Evolutionary conservation across 2,329 filamentous ascomycete species (phyloP).

Genomic region (Emericellopsis atlantica): DNA sequence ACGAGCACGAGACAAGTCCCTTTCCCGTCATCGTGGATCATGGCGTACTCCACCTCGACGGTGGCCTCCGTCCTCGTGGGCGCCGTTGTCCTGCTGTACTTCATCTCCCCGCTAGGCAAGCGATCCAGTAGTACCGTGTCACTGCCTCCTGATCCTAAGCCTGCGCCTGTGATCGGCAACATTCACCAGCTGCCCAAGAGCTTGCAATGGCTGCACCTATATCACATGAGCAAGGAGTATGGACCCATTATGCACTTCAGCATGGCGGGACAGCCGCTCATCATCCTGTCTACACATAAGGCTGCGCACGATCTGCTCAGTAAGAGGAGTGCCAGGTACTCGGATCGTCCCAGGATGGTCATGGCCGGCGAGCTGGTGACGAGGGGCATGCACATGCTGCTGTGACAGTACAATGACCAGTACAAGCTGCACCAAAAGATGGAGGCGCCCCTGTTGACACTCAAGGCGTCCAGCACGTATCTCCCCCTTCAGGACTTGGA

Average conservation of each 20-base stretch:
- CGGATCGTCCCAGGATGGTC: conserved; percentile 22
- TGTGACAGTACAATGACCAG: conserved; percentile 26
- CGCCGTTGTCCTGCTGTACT: not conserved
- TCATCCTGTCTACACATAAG: conserved; percentile 9
- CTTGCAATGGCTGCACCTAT: conserved; percentile 20
- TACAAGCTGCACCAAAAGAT: conserved; percentile 24
- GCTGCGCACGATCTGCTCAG: conserved; percentile 10
- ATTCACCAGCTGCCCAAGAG: conserved; percentile 12
- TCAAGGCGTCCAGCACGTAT: conserved; percentile 18
- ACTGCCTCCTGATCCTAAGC: conserved; percentile 17
- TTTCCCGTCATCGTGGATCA: too few species aligned
- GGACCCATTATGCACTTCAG: conserved; percentile 10
- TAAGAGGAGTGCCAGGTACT: conserved; percentile 7
- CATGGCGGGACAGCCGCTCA: conserved; percentile 8
- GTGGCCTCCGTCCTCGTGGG: too few species aligned
- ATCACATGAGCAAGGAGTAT: conserved; percentile 7
- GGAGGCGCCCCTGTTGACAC: conserved; percentile 18
- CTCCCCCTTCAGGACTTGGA: conserved; percentile 30
- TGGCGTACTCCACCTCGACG: too few species aligned
- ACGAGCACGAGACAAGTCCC: too few species aligned
- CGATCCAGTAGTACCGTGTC: not conserved
- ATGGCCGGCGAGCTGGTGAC: conserved; percentile 30
- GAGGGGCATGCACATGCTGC: conserved; percentile 19
- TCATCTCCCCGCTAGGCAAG: not conserved
- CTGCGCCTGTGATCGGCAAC: conserved; percentile 10